phyloP scores from a whole-genome alignment of 2,329 filamentous ascomycete genomes.

The Neofusicoccum sp. region DNA sequence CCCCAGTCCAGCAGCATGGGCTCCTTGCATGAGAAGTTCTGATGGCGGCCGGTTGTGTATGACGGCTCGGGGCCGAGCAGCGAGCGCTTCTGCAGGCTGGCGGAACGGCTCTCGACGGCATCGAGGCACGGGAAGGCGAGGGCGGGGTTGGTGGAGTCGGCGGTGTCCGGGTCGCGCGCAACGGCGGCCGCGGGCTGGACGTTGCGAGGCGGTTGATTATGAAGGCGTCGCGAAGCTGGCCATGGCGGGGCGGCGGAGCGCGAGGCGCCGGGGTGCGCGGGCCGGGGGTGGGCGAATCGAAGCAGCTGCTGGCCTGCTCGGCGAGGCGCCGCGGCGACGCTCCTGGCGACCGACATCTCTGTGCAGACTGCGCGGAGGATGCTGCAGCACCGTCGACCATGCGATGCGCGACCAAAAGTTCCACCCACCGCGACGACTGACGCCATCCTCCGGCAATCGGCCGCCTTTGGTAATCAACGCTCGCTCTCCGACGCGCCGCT shows the following conservation, averaged over 20 bases:
- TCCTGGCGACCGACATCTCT: slow-evolving; percentile 3
- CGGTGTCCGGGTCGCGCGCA: slow-evolving; percentile 22
- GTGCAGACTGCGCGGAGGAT: neutral
- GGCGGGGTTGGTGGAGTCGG: slow-evolving; percentile 39
- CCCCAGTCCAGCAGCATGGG: slow-evolving; percentile 91
- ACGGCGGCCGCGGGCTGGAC: slow-evolving; percentile 4
- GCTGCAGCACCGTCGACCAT: neutral
- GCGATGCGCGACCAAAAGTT: slow-evolving; percentile 12
- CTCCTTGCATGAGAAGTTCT: slow-evolving; percentile 69
- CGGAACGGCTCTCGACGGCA: slow-evolving; percentile 52
- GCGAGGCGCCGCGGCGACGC: neutral
- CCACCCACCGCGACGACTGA: slow-evolving; percentile 1
- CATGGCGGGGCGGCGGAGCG: slow-evolving; percentile 2
- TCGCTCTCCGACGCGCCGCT: neutral
- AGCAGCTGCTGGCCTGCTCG: slow-evolving; percentile 13
- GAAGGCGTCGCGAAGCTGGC: slow-evolving; percentile 7
- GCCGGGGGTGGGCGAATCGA: slow-evolving; percentile 7
- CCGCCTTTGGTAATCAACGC: slow-evolving; percentile 13
- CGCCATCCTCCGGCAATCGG: slow-evolving; percentile 17
- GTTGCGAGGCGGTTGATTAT: neutral
- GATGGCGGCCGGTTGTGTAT: slow-evolving; percentile 86
- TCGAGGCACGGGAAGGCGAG: slow-evolving; percentile 43
- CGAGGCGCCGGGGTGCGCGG: neutral
- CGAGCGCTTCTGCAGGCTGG: slow-evolving; percentile 66
- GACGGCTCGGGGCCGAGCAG: slow-evolving; percentile 82